Percentiles rank a stretch among this genome's conserved stretches.
Evolutionary conservation across 345 rosid species (phyloP).

Genomic region (Salix caprea): DNA sequence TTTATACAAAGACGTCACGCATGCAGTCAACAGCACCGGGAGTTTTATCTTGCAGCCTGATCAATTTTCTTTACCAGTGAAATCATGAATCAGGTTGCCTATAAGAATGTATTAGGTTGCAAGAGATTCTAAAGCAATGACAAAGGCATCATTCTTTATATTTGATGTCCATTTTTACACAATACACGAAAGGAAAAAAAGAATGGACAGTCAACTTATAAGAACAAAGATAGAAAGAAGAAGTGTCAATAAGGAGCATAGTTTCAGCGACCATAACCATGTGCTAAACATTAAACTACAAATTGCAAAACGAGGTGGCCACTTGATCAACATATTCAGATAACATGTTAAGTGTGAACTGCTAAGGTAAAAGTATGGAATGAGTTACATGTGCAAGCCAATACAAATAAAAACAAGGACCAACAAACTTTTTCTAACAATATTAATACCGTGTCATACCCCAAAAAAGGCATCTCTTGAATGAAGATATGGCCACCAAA

Average conservation of each 20-base stretch:
- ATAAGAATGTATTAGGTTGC: neutral
- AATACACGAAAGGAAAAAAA: neutral
- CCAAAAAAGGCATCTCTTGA: slow-evolving; percentile 52
- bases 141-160: too few species aligned
- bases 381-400: neutral
- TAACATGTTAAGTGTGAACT: neutral
- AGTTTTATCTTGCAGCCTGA: neutral
- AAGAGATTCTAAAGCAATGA: neutral
- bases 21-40: neutral
- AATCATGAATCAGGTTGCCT: neutral
- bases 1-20: neutral
- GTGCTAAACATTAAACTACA: neutral
- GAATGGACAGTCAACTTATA: neutral
- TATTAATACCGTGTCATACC: slow-evolving; percentile 40
- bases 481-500: slow-evolving; percentile 91
- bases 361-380: neutral
- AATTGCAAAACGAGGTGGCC: neutral
- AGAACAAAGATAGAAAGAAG: neutral
- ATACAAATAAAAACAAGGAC: neutral
- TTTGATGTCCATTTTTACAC: neutral
- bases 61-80: neutral
- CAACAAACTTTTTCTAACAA: neutral
- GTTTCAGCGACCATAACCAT: neutral
- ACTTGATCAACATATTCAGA: neutral
- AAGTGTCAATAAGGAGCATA: neutral